phyloP scores from a whole-genome alignment of 2,329 filamentous ascomycete species.

The Venturia pyrina region DNA sequence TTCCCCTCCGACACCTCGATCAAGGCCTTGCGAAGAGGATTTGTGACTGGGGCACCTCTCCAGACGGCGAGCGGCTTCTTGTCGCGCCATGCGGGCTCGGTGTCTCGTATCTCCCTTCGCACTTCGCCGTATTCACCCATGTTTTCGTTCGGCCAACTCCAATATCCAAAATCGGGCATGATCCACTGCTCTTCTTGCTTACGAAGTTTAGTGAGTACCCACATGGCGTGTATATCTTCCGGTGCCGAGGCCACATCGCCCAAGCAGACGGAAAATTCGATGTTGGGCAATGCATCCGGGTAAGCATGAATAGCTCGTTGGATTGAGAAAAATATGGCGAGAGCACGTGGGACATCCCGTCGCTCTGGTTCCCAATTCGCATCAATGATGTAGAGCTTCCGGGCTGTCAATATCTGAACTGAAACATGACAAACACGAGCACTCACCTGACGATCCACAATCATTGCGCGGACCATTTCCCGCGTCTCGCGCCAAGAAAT shows the following conservation, averaged over 20 bases:
- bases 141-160: conserved; percentile 14
- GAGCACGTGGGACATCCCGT: conserved; percentile 20
- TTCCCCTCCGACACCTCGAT: conserved; percentile 18
- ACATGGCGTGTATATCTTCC: conserved; percentile 7
- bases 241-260: conserved; percentile 12
- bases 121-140: conserved; percentile 16
- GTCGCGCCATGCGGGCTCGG: conserved; percentile 16
- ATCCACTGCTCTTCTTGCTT: conserved; percentile 15
- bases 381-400: conserved; percentile 25
- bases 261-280: conserved; percentile 43
- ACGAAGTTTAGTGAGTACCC: conserved; percentile 14
- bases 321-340: conserved; percentile 44
- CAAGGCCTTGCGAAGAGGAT: conserved; percentile 20
- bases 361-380: conserved; percentile 16
- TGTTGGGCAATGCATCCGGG: conserved; percentile 39
- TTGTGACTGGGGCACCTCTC: conserved; percentile 24
- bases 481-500: conserved; percentile 7
- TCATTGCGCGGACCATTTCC: conserved; percentile 20
- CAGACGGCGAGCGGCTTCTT: conserved; percentile 22
- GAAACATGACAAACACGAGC: background rate
- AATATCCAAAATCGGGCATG: conserved; percentile 19
- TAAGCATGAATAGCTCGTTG: conserved; percentile 43
- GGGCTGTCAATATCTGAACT: background rate
- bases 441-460: conserved; percentile 20
- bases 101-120: conserved; percentile 13